Conservation (phyloP, 2,329 filamentous ascomycete species). For the Celoporthe dispersa region DNA sequence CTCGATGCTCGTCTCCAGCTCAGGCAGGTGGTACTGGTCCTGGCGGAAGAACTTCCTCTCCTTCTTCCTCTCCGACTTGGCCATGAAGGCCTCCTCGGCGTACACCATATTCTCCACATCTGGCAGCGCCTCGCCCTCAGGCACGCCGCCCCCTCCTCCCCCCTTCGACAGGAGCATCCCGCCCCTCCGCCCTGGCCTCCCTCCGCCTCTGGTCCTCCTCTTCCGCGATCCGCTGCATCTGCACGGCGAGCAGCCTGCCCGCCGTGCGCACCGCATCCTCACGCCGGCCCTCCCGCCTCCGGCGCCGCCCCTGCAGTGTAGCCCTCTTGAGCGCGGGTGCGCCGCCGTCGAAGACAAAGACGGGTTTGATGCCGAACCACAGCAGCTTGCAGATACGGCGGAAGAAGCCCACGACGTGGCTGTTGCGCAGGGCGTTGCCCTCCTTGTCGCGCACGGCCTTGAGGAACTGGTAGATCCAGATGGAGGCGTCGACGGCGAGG, state of each 20-base stretch:
- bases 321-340: slow-evolving; percentile 89
- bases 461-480: slow-evolving; percentile 99
- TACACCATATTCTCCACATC: slow-evolving; percentile 77
- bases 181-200: slow-evolving; percentile 60
- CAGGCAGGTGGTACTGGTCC: slow-evolving; percentile 93
- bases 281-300: slow-evolving; percentile 80
- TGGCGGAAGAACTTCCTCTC: slow-evolving; percentile 84
- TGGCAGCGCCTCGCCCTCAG: slow-evolving; percentile 69
- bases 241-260: slow-evolving; percentile 86
- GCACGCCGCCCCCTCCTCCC: slow-evolving; percentile 42
- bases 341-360: slow-evolving; percentile 98
- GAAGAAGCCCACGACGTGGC: slow-evolving; percentile 97
- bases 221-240: slow-evolving; percentile 89
- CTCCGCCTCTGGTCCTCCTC: slow-evolving; percentile 76
- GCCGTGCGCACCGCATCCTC: slow-evolving; percentile 94
- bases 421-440: slow-evolving; percentile 93
- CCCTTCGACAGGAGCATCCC: slow-evolving; percentile 44
- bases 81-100: slow-evolving; percentile 86
- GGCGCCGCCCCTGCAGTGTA: slow-evolving; percentile 80
- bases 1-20: slow-evolving; percentile 77
- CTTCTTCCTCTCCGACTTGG: slow-evolving; percentile 71
- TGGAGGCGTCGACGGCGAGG: slow-evolving; percentile 95
- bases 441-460: slow-evolving; percentile 99
- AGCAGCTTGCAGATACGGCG: slow-evolving; percentile 96
- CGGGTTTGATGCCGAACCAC: slow-evolving; percentile 93